A percentile compares a stretch with the other conserved stretches of the same genome.
Conservation (phyloP, 768 basidiomycete genomes). For the Russula ochroleuca region DNA sequence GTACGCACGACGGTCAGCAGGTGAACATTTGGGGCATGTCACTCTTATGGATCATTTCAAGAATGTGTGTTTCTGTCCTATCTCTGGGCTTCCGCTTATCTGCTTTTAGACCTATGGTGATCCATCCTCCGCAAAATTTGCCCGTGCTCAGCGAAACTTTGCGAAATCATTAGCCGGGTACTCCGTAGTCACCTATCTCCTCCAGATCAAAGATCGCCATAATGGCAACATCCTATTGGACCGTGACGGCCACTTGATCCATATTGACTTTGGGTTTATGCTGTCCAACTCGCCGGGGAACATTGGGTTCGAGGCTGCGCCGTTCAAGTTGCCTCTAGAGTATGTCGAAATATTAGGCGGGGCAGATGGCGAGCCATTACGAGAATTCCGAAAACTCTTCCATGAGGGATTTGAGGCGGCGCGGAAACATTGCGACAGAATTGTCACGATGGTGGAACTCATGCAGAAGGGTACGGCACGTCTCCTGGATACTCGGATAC, state of each 20-base stretch:
- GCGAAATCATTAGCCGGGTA: slow-evolving; percentile 96
- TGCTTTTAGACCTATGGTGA: slow-evolving; percentile 77
- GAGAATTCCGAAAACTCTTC: slow-evolving; percentile 83
- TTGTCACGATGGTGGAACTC: slow-evolving; percentile 90
- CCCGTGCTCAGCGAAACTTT: slow-evolving; percentile 89
- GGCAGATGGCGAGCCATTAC: slow-evolving; percentile 64
- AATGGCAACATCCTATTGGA: slow-evolving; percentile 98
- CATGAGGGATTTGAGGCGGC: slow-evolving; percentile 91
- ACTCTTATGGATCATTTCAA: slow-evolving; percentile 90
- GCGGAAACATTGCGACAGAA: slow-evolving; percentile 92
- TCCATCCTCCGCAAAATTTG: slow-evolving; percentile 79
- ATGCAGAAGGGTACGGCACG: slow-evolving; percentile 92
- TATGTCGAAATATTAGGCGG: slow-evolving; percentile 97
- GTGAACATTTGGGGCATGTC: slow-evolving; percentile 80
- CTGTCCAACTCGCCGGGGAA: slow-evolving; percentile 95
- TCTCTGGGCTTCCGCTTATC: neutral
- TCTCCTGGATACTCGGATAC: neutral
- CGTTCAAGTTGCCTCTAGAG: slow-evolving; percentile 93
- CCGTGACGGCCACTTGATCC: slow-evolving; percentile 88
- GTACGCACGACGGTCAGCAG: slow-evolving; percentile 82
- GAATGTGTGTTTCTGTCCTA: slow-evolving; percentile 47
- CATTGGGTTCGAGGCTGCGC: slow-evolving; percentile 98
- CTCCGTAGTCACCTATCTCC: slow-evolving; percentile 90
- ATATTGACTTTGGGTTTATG: slow-evolving; percentile 99
- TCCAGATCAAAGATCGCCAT: slow-evolving; percentile 98